Conservation (phyloP, 2,329 filamentous ascomycete genomes). For the Pestalotiopsis sp. region DNA sequence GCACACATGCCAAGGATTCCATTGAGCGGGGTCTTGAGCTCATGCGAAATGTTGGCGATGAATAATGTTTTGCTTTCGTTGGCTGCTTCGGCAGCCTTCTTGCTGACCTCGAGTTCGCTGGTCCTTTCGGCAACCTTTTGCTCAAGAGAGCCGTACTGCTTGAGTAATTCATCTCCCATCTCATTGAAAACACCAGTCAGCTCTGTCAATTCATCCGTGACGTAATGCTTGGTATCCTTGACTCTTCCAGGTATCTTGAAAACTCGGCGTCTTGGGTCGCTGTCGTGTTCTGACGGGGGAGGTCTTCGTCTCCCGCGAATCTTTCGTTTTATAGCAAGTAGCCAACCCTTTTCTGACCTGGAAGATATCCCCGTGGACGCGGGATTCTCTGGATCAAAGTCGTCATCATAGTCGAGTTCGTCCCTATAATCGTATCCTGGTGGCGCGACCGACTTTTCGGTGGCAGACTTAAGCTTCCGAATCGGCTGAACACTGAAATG, state of each 20-base stretch:
- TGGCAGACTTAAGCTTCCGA: slow-evolving; percentile 73
- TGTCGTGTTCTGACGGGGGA: slow-evolving; percentile 34
- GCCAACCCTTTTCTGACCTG: slow-evolving; percentile 46
- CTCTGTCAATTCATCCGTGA: slow-evolving; percentile 86
- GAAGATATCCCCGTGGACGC: slow-evolving; percentile 24
- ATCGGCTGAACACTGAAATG: slow-evolving; percentile 84
- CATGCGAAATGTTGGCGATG: slow-evolving; percentile 88
- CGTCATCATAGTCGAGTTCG: slow-evolving; percentile 51
- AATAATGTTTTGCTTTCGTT: slow-evolving; percentile 98
- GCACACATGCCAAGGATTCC: slow-evolving; percentile 94
- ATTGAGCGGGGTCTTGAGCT: slow-evolving; percentile 93
- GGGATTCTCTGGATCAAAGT: slow-evolving; percentile 29
- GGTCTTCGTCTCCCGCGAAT: slow-evolving; percentile 35
- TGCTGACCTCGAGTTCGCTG: slow-evolving; percentile 82
- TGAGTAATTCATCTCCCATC: slow-evolving; percentile 88
- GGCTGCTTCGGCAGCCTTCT: slow-evolving; percentile 89
- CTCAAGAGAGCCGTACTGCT: slow-evolving; percentile 84
- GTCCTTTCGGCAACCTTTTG: slow-evolving; percentile 84
- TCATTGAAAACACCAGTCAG: slow-evolving; percentile 86
- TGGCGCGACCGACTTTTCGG: slow-evolving; percentile 71
- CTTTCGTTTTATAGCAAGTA: slow-evolving; percentile 39
- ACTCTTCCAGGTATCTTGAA: slow-evolving; percentile 90
- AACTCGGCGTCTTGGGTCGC: slow-evolving; percentile 49
- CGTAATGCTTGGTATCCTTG: slow-evolving; percentile 70
- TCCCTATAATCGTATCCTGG: slow-evolving; percentile 56